A percentile compares a stretch with the other conserved stretches of the same genome.
These are phyloP conservation scores for Fusarium marasasianum DNA, from an alignment of 2,329 filamentous ascomycete genomes.

Conservation along the genomic window DNA sequence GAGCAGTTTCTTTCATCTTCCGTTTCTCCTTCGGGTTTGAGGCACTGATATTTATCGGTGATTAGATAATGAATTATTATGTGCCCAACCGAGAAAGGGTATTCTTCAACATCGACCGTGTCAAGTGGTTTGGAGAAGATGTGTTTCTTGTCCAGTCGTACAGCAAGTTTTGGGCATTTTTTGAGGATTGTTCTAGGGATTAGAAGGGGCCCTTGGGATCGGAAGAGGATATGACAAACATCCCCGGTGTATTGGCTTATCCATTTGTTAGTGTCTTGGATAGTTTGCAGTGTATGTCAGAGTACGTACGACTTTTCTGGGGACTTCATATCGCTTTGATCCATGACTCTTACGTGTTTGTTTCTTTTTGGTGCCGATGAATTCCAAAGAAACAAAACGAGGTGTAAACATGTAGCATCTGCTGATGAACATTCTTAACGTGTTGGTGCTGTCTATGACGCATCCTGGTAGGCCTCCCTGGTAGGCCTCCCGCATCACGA, in stretches of 20 bases:
- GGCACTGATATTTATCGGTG: not conserved
- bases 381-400: not conserved
- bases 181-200: not conserved
- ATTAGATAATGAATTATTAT: not conserved
- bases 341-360: not conserved
- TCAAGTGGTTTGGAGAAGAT: not conserved
- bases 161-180: not conserved
- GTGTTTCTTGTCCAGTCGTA: not conserved
- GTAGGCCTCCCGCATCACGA: not conserved
- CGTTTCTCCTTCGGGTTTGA: not conserved
- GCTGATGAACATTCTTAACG: not conserved
- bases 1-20: not conserved
- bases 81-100: not conserved
- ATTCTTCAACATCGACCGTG: not conserved
- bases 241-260: not conserved
- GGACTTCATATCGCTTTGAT: not conserved
- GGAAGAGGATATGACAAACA: not conserved
- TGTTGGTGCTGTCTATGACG: not conserved
- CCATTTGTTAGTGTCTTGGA: not conserved
- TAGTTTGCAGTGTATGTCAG: fast-evolving
- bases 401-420: fast-evolving
- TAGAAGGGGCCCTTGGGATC: not conserved
- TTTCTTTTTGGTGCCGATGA: not conserved
- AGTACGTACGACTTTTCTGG: not conserved
- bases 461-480: not conserved